Evolutionary conservation across 2,329 filamentous ascomycete genomes (phyloP), one percentile per base, ranked within the genome.

Genomic region (Epichloe amarillans): DNA sequence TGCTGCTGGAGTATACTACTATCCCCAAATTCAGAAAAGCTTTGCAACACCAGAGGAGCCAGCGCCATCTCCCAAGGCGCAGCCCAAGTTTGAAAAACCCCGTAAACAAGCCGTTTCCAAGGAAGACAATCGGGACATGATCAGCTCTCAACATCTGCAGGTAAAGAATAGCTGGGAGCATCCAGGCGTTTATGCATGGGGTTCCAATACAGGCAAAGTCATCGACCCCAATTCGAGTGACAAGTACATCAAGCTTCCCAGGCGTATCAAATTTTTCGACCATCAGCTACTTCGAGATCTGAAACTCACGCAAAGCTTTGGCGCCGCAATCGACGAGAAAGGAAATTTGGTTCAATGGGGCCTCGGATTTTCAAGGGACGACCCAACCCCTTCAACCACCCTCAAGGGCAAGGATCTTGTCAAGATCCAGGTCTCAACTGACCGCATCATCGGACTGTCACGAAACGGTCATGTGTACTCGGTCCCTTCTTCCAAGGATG

Each of bases 341-440:
- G 93, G 93, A 4, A 86, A 97, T 63, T 66, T 98, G 43, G 73
- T 96, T 12, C 90, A 97, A 69, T 98, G 93, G 93, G 93, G 93
- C 1, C 75, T 75, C 3, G 87, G 76, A 3, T 96, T 84, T 63
- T 84, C 84, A 6, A 74, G 77, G 50, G 74, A 79, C 4, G 72
- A 79, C 33, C 77, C 72, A 10, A 70, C 73, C 33, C 93, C 91
- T 0, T 75, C 74, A 1, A 71, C 75, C 46, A 96, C 91, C 0
- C 69, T 98, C 50, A 81, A 70, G 53, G 91, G 90, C 50, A 95
- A 94, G 64, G 79, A 95, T 59, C 72, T 97, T 47, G 69, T 77
- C 52, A 87, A 87, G 52, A 70, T 96, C 42, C 78, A 81, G 40
- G 75, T 95, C 46, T 95, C 90, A 0, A 74, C 77, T 54, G 90